Base-by-base conservation (phyloP, 257 asterid genomes). In the Mitragyna speciosa region DNA sequence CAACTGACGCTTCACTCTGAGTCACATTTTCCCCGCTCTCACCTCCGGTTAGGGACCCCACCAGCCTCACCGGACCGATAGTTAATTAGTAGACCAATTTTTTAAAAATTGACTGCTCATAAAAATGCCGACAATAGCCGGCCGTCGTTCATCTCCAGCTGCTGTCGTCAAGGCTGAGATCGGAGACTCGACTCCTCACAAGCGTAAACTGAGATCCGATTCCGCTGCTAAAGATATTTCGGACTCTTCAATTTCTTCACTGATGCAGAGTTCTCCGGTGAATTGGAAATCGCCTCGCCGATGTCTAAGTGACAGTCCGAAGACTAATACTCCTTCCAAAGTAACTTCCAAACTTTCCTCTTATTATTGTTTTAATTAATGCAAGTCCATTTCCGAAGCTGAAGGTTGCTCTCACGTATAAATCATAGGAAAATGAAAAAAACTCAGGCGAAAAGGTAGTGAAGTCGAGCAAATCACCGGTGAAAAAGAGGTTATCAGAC, bases 241-340 rank as follows among this genome's bases (percentile, higher is more conserved):
- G 41, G 78, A 86, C 71, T 83, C 82, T 65, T 79, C 87, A 47
- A 64, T 79, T 20, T 80, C 73, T 5, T 76, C 82, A 58, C 87
- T 89, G 24, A 61, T 78, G 85, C 87, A 88, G 68, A 64, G n/a
- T 71, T 85, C 92, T 76, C 83, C 87, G 51, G 66, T 68, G 67
- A 89, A 79, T 75, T 51, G 87, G 85, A 95, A 95, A 82, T 90
- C 93, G 65, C 92, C 97, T 51, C 87, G 97, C 5, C 73, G 87
- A 22, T 83, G 91, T 84, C 31, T 76, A 24, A 68, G 72, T 63
- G 90, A 65, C 80, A 84, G 94, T 78, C 93, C 96, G 45, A 49
- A 47, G 45, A 31, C 61, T 75, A 85, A 36, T 59, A 73, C 77
- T 81, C 87, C 91, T 17, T 79, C 68, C 4, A 89, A 86, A 76